Percentiles rank a stretch among this genome's conserved stretches.
These are phyloP conservation scores for Komagataella pastoris DNA, from an alignment of 805 yeast species.

Conservation along the genomic window DNA sequence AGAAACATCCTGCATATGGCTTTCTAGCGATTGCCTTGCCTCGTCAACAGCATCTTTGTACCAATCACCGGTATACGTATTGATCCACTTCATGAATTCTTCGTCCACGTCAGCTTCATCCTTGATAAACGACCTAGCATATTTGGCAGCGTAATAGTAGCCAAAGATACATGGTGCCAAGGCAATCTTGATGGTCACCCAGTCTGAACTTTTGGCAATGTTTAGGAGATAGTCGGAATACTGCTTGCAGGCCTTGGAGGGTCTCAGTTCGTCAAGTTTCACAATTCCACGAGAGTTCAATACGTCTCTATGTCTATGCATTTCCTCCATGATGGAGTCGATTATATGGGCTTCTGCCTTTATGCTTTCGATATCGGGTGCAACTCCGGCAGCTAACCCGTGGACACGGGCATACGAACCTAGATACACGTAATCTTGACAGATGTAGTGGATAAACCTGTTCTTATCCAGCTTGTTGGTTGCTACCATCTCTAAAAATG, in stretches of 20 bases:
- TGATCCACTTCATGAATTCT: conserved; percentile 40
- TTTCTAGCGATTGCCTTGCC: conserved; percentile 37
- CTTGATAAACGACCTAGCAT: conserved; percentile 12
- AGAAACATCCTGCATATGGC: conserved; percentile 24
- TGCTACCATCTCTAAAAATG: conserved; percentile 43
- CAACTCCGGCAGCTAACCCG: conserved; percentile 46
- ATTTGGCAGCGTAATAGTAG: conserved; percentile 41
- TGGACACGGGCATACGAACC: conserved; percentile 57
- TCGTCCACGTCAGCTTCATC: conserved; percentile 15
- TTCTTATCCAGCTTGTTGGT: conserved; percentile 31
- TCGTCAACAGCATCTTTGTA: conserved; percentile 35
- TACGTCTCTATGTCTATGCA: conserved; percentile 39
- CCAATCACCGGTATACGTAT: conserved; percentile 47
- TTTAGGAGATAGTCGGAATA: conserved; percentile 50
- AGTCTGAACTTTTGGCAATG: conserved; percentile 41
- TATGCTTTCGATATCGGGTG: conserved; percentile 39
- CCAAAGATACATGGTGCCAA: conserved; percentile 70
- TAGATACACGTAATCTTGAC: conserved; percentile 60
- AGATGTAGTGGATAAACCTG: conserved; percentile 30
- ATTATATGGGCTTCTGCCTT: conserved; percentile 37
- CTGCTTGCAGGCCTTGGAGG: conserved; percentile 42
- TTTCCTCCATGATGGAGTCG: conserved; percentile 37
- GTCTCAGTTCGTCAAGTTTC: conserved; percentile 29
- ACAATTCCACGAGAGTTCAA: conserved; percentile 28
- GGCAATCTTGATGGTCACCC: conserved; percentile 54